A percentile compares a stretch with the other conserved stretches of the same genome.
phyloP scores from a whole-genome alignment of 2,329 filamentous ascomycete genomes.

The Periconia sp. region DNA sequence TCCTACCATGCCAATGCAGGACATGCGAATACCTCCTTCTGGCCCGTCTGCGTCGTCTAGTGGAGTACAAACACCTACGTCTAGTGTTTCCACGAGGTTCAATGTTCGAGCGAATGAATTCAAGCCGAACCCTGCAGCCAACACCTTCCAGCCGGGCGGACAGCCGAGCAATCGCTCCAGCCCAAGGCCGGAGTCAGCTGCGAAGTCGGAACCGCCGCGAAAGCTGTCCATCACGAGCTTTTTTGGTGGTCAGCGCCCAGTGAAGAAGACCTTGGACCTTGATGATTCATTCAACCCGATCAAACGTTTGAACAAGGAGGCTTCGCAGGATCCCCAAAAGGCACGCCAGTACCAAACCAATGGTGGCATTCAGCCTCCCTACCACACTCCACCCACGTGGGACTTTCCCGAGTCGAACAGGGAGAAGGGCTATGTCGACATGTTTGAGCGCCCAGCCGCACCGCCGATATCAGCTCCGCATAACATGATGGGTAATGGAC shows the following conservation, averaged over 20 bases:
- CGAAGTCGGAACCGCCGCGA: constrained; percentile 38
- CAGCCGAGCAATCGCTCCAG: constrained; percentile 71
- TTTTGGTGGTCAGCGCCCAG: constrained; percentile 73
- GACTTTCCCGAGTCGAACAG: constrained; percentile 71
- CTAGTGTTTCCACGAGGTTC: constrained; percentile 60
- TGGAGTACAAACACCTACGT: constrained; percentile 59
- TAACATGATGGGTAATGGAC: constrained; percentile 65
- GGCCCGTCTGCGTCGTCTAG: constrained; percentile 66
- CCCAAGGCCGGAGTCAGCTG: constrained; percentile 62
- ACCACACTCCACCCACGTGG: constrained; percentile 86
- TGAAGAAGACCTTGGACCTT: constrained; percentile 59
- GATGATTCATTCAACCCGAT: constrained; percentile 66
- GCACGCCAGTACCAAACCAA: constrained; percentile 73
- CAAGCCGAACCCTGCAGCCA: constrained; percentile 80
- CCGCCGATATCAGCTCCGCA: constrained; percentile 68
- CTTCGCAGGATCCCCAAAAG: constrained; percentile 52
- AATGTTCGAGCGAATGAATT: constrained; percentile 76
- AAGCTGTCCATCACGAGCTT: constrained; percentile 53
- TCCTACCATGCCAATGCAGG: constrained; percentile 66
- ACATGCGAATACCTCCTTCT: constrained; percentile 76
- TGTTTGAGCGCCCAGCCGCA: constrained; percentile 73
- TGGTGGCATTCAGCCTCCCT: constrained; percentile 82
- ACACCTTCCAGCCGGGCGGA: constrained; percentile 76
- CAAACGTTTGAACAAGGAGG: constrained; percentile 73
- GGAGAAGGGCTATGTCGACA: constrained; percentile 79